Base-by-base conservation (phyloP, 2,329 filamentous ascomycete species). In the Pyrenochaeta sp. region DNA sequence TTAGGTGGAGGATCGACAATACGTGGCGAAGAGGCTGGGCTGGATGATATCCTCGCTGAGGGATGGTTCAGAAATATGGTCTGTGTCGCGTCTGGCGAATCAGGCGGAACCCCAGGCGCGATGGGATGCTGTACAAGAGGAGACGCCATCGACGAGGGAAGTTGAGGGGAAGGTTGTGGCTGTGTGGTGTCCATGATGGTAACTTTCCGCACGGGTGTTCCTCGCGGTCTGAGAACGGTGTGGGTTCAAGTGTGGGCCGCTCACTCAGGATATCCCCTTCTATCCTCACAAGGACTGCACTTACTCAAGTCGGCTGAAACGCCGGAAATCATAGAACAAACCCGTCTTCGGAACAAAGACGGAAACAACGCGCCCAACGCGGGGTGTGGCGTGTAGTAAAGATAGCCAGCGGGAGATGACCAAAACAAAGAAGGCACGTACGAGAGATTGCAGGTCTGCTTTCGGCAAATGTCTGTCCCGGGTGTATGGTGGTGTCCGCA, bases 391-490 rank as follows among this genome's bases (percentile, higher is more conserved):
- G 52, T 59, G 39, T 39, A 46, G 53, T 47, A 64, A 61, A 54
- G 52, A 45, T 32, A 27, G 48, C 58, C 46, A 51, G 58, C 45
- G 50, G 46, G 59, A 65, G 52, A 58, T 64, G 32, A 57, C 47
- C 59, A 64, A 46, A 69, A 73, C 64, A 74, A 72, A 68, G 66
- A 62, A 69, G 56, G 59, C 51, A 69, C 64, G 65, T 65, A 59
- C 47, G 39, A 62, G 56, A 65, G 48, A 68, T 68, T 66, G 48
- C 58, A 59, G 48, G 55, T 54, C 62, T 62, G 58, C 44, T 65
- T 64, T 61, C 62, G 56, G 64, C 55, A 50, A 22, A 28, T 54
- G 27, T 48, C 15, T 25, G 40, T 55, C 52, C 61, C 53, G 45
- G 12, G 9, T 9, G 9, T 36, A 36, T 58, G 62, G 59, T 50